Conservation (phyloP, 2,329 filamentous ascomycete species). For the Helotiales sp. region DNA sequence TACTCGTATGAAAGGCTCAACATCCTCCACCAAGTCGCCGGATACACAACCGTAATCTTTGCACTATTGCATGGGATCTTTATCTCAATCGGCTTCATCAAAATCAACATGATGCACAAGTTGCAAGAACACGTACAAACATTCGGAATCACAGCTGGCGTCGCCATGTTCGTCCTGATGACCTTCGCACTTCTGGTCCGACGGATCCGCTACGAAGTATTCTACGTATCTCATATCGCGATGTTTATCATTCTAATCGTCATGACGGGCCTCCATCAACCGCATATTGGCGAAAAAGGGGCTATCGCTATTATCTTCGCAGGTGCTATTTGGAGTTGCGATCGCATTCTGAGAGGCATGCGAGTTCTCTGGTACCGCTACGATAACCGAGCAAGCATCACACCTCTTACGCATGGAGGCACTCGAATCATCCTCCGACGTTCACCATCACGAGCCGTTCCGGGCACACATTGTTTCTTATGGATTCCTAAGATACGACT, state of each 20-base stretch:
- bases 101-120: constrained; percentile 47
- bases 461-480: constrained; percentile 67
- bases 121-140: constrained; percentile 35
- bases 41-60: constrained; percentile 54
- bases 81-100: constrained; percentile 13
- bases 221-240: constrained; percentile 57
- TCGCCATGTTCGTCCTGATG: constrained; percentile 47
- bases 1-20: constrained; percentile 65
- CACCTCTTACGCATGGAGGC: constrained; percentile 57
- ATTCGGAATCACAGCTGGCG: constrained; percentile 53
- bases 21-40: constrained; percentile 59
- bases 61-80: constrained; percentile 52
- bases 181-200: constrained; percentile 25
- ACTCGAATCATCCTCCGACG: constrained; percentile 61
- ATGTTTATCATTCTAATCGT: constrained; percentile 56
- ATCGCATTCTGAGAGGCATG: constrained; percentile 54
- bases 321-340: constrained; percentile 55
- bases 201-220: constrained; percentile 58
- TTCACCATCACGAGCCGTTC: constrained; percentile 49
- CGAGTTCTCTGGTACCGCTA: constrained; percentile 52
- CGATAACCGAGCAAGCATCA: constrained; percentile 58
- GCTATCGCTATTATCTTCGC: constrained; percentile 50
- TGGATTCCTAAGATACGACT: constrained; percentile 64
- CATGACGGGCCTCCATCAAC: constrained; percentile 57
- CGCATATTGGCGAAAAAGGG: constrained; percentile 48